phyloP scores from a whole-genome alignment of 1,284 basidiomycete genomes.

The Rhizoctonia solani region DNA sequence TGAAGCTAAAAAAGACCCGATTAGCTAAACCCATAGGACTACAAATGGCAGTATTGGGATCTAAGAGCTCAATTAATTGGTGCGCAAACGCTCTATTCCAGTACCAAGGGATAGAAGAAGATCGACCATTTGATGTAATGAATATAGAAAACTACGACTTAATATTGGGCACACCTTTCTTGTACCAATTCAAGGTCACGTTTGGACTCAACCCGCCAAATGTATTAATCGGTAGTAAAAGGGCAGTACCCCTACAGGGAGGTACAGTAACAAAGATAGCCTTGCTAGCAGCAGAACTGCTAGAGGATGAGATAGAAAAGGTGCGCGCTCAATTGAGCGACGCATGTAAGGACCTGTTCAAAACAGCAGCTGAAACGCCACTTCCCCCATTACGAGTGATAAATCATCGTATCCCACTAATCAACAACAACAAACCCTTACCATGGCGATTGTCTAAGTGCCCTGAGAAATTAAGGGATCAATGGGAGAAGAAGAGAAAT shows the following conservation, averaged over 20 bases:
- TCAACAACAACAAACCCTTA: slow-evolving; percentile 46
- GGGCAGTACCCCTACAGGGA: slow-evolving; percentile 39
- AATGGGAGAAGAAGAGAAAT: slow-evolving; percentile 44
- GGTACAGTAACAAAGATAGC: slow-evolving; percentile 36
- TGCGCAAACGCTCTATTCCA: slow-evolving; percentile 37
- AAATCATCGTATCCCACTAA: slow-evolving; percentile 50
- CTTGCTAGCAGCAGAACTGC: slow-evolving; percentile 35
- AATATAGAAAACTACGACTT: slow-evolving; percentile 44
- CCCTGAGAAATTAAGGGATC: slow-evolving; percentile 43
- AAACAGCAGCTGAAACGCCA: slow-evolving; percentile 41
- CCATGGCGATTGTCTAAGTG: slow-evolving; percentile 45
- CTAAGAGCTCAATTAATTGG: slow-evolving; percentile 40
- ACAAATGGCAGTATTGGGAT: slow-evolving; percentile 45
- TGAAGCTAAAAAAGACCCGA: slow-evolving; percentile 39
- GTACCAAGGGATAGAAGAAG: slow-evolving; percentile 45
- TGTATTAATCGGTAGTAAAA: slow-evolving; percentile 39
- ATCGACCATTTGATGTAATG: slow-evolving; percentile 45
- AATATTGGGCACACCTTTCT: slow-evolving; percentile 45
- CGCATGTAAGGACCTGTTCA: slow-evolving; percentile 43
- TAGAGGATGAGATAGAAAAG: slow-evolving; percentile 30
- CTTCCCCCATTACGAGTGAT: slow-evolving; percentile 47
- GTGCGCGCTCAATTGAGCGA: slow-evolving; percentile 32
- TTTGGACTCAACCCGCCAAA: slow-evolving; percentile 41
- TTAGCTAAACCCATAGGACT: slow-evolving; percentile 45
- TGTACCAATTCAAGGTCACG: slow-evolving; percentile 42